Evolutionary conservation across 352 stramenopile genomes (phyloP).

Genomic region (Phytophthora hybrid): DNA sequence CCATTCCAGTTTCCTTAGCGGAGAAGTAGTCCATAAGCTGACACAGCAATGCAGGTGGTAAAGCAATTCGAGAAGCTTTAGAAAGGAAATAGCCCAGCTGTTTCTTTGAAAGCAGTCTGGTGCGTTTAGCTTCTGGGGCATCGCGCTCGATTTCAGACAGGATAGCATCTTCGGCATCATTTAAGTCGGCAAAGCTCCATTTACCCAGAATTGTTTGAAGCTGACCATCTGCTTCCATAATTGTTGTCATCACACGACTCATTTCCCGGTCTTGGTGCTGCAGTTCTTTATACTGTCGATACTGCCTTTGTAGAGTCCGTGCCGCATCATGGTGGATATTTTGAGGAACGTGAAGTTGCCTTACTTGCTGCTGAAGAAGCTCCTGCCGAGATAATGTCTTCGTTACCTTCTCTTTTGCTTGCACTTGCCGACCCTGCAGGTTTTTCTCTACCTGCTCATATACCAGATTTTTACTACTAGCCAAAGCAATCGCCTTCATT

Average conservation of each 20-base stretch:
- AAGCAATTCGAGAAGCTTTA: conserved; percentile 50
- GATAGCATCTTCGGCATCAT: conserved; percentile 42
- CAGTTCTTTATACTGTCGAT: conserved; percentile 45
- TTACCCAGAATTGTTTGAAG: conserved; percentile 50
- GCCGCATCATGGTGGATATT: conserved; percentile 57
- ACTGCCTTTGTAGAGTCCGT: conserved; percentile 51
- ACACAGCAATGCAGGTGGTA: conserved; percentile 49
- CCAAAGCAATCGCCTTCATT: conserved; percentile 76
- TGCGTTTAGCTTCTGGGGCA: conserved; percentile 38
- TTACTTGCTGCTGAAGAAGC: conserved; percentile 36
- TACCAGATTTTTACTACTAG: conserved; percentile 75
- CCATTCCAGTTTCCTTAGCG: conserved; percentile 24
- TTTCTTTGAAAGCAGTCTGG: conserved; percentile 48
- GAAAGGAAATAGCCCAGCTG: conserved; percentile 65
- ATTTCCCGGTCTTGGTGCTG: conserved; percentile 24
- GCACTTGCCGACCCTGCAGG: conserved; percentile 36
- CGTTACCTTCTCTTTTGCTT: conserved; percentile 10
- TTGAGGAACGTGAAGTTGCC: conserved; percentile 43
- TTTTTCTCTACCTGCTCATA: conserved; percentile 78
- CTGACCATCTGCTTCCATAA: conserved; percentile 46
- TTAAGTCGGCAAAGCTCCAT: conserved; percentile 54
- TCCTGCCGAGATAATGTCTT: conserved; percentile 22
- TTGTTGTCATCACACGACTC: conserved; percentile 19
- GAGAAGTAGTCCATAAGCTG: conserved; percentile 60
- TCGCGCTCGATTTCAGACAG: conserved; percentile 53